Conservation (phyloP, 2,329 filamentous ascomycete genomes). For the Penicillium sp. region DNA sequence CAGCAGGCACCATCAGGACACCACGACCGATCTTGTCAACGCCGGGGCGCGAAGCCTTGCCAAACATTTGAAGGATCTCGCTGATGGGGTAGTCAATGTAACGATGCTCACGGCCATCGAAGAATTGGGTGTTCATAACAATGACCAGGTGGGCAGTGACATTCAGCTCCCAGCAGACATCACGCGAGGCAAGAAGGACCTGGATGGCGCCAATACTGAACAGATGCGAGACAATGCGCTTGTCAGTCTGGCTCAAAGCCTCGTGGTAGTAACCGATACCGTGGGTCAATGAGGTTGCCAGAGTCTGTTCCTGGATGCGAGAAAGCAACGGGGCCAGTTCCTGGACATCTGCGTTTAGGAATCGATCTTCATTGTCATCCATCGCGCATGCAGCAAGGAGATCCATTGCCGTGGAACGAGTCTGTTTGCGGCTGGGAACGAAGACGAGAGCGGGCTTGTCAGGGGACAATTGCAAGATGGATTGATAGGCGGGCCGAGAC, state of each 20-base stretch:
- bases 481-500: constrained; percentile 89
- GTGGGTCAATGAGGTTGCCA: constrained; percentile 87
- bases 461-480: constrained; percentile 82
- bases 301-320: constrained; percentile 79
- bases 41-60: constrained; percentile 79
- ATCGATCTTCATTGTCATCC: constrained; percentile 90
- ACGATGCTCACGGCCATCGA: constrained; percentile 92
- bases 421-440: constrained; percentile 91
- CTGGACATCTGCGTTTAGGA: constrained; percentile 80
- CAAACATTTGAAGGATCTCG: constrained; percentile 97
- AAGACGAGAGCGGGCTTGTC: constrained; percentile 91
- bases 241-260: constrained; percentile 83
- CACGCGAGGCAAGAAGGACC: constrained; percentile 76
- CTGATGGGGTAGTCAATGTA: constrained; percentile 96
- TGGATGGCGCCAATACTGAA: constrained; percentile 89
- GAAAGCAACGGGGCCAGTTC: constrained; percentile 81
- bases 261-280: constrained; percentile 98
- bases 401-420: constrained; percentile 81
- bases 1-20: constrained; percentile 92
- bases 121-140: constrained; percentile 97
- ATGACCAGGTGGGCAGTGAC: constrained; percentile 86
- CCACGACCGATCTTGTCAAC: constrained; percentile 81
- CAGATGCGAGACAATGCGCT: constrained; percentile 88
- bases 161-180: constrained; percentile 95
- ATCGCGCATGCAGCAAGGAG: constrained; percentile 82